These are phyloP conservation scores for Talaromyces trachyspermus DNA, from an alignment of 495 filamentous ascomycete species.

Conservation along the genomic window DNA sequence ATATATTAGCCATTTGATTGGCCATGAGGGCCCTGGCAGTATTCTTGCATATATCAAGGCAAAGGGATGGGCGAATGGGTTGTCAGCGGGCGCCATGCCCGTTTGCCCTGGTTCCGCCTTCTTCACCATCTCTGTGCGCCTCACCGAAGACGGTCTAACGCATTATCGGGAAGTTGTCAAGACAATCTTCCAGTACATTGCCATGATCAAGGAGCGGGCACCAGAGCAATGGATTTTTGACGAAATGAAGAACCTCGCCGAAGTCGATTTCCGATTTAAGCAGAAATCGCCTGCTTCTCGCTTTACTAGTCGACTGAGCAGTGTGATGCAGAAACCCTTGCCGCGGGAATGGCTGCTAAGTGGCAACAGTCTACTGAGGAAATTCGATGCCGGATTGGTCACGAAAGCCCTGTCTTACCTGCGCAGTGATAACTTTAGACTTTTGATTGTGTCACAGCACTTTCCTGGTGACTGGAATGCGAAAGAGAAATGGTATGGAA, in stretches of 20 bases:
- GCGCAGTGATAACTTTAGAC: slow-evolving; percentile 80
- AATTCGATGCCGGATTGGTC: slow-evolving; percentile 71
- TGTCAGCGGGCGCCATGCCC: slow-evolving; percentile 69
- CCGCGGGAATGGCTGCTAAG: slow-evolving; percentile 84
- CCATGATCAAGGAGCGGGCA: slow-evolving; percentile 70
- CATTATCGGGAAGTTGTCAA: slow-evolving; percentile 84
- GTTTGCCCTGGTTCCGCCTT: slow-evolving; percentile 79
- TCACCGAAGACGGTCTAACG: slow-evolving; percentile 81
- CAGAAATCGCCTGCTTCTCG: slow-evolving; percentile 85
- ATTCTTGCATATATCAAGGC: slow-evolving; percentile 92
- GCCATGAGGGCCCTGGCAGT: slow-evolving; percentile 94
- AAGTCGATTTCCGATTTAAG: slow-evolving; percentile 90
- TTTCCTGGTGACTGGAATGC: slow-evolving; percentile 78
- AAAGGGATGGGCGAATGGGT: slow-evolving; percentile 88
- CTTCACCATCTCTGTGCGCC: slow-evolving; percentile 69
- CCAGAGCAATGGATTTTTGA: slow-evolving; percentile 91
- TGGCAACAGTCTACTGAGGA: slow-evolving; percentile 59
- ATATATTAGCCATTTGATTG: slow-evolving; percentile 89
- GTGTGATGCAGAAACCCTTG: slow-evolving; percentile 82
- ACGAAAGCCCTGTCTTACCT: slow-evolving; percentile 67
- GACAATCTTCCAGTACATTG: slow-evolving; percentile 88
- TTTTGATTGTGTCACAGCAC: slow-evolving; percentile 73
- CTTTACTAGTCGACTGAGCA: slow-evolving; percentile 75
- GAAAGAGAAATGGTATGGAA: slow-evolving; percentile 97
- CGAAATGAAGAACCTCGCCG: slow-evolving; percentile 80